A percentile compares a stretch with the other conserved stretches of the same genome.
phyloP scores from a whole-genome alignment of 1,284 basidiomycete genomes.

The Cryptococcus depauperatus region DNA sequence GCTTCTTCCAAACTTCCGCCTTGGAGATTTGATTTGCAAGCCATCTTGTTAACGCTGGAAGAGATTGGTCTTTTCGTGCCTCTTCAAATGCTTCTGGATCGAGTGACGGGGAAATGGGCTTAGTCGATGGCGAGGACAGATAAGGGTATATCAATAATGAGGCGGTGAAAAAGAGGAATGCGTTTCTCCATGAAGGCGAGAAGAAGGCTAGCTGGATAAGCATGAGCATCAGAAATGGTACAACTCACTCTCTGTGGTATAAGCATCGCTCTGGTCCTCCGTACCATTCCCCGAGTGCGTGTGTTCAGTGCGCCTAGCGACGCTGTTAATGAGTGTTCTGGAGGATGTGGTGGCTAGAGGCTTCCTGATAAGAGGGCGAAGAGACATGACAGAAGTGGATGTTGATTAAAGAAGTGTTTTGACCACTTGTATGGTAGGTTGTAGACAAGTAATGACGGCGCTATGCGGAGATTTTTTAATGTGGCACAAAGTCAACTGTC shows the following conservation, averaged over 20 bases:
- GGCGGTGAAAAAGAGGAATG: slow-evolving; percentile 29
- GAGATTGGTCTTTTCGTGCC: slow-evolving; percentile 19
- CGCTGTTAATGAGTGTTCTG: slow-evolving; percentile 18
- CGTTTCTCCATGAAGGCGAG: slow-evolving; percentile 38
- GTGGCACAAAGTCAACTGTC: too few relatives aligned
- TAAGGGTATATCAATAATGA: slow-evolving; percentile 32
- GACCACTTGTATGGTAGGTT: too few relatives aligned
- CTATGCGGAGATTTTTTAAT: too few relatives aligned
- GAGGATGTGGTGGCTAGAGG: slow-evolving; percentile 15
- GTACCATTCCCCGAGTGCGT: too few relatives aligned
- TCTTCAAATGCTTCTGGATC: slow-evolving; percentile 25
- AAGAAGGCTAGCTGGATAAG: slow-evolving; percentile 35
- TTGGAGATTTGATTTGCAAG: slow-evolving; percentile 36
- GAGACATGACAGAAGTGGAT: neutral
- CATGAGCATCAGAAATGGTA: neutral
- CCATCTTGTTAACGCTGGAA: slow-evolving; percentile 36
- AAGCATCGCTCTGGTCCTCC: slow-evolving; percentile 11
- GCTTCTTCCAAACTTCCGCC: slow-evolving; percentile 29
- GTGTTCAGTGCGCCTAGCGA: too few relatives aligned
- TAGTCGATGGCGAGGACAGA: slow-evolving; percentile 32
- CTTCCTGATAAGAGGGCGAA: slow-evolving; percentile 2
- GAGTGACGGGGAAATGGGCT: slow-evolving; percentile 29
- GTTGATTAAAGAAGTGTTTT: too few relatives aligned
- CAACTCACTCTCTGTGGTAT: slow-evolving; percentile 28
- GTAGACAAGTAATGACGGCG: too few relatives aligned